Evolutionary conservation across 768 basidiomycete species (phyloP).

Genomic region (Panaeolus cyanescens): DNA sequence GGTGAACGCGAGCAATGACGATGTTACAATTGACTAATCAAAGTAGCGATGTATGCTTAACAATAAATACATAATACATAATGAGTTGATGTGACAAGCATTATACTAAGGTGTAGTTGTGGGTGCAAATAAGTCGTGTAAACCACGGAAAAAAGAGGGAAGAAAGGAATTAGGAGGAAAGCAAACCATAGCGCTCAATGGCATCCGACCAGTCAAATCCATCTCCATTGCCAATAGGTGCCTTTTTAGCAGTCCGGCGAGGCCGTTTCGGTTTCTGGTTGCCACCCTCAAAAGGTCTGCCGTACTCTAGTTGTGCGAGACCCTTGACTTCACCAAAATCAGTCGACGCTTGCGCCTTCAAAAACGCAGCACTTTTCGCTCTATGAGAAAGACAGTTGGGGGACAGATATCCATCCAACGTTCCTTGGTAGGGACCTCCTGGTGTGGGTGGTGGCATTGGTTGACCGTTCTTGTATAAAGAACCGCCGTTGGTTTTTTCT

Average conservation of each 20-base stretch:
- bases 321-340: constrained; percentile 73
- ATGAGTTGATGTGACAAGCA: neutral
- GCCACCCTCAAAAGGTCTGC: constrained; percentile 40
- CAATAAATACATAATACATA: neutral
- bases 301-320: constrained; percentile 56
- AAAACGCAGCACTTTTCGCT: constrained; percentile 61
- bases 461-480: constrained; percentile 59
- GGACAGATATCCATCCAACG: constrained; percentile 49
- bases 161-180: constrained; percentile 1
- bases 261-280: constrained; percentile 22
- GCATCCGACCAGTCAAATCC: constrained; percentile 45
- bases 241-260: constrained; percentile 20
- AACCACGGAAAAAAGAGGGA: neutral
- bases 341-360: constrained; percentile 75
- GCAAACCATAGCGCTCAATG: constrained; percentile 29
- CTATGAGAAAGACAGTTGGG: constrained; percentile 71
- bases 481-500: constrained; percentile 67
- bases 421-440: constrained; percentile 26
- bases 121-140: neutral
- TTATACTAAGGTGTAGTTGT: neutral
- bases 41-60: neutral
- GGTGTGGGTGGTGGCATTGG: constrained; percentile 44
- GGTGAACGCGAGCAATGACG: neutral
- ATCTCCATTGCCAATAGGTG: constrained; percentile 40
- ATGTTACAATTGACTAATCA: neutral